Base-by-base conservation (phyloP, 139 green algal species). In the Closterium sp. region DNA sequence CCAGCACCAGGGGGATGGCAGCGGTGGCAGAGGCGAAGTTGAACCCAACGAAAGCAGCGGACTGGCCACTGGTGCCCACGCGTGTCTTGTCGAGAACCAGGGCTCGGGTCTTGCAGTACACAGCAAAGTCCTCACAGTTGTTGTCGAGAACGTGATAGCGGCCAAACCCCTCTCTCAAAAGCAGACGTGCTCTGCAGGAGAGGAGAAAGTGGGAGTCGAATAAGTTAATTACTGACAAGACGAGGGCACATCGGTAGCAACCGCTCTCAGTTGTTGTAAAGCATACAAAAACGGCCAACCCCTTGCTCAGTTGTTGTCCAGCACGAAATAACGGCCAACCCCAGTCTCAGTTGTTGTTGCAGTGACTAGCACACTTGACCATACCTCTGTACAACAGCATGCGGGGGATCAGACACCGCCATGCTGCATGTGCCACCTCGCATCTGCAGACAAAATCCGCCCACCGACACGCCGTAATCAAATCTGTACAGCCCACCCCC, bases 71-170 rank as follows among this genome's bases (percentile, higher is more conserved):
- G 31, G 33, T 91, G 85, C 90, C 90, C 30, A 93, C 30, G 10
- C 32, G 31, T 0, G 86, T 66, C 28, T 87, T 87, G 90, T 93
- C 90, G 16, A 92, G 33, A 10, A 93, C 66, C 0, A 93, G 66
- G 5, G 92, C 87, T 10, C 34, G 88, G 12, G 90, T 93, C 83
- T 93, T 93, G 87, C 90, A 93, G 87, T 88, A 93, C 4, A 93
- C n/a, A 2, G 87, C 87, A 88, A 93, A 93, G 28, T 93, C 88
- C 83, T 93, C 90, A 66, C 90, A 93, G 66, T 93, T 93, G 90
- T 93, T 91, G 38, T 93, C 64, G 8, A 93, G 84, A 38, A 93
- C 87, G 36, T 93, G 55, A 87, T 93, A 93, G 25, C 90, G 21
- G 5, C 90, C 90, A 34, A 93, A 91, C 2, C 90, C 90, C 7